These are phyloP conservation scores for Debaryomyces robertsiae DNA, from an alignment of 1,139 yeast species.

Conservation along the genomic window DNA sequence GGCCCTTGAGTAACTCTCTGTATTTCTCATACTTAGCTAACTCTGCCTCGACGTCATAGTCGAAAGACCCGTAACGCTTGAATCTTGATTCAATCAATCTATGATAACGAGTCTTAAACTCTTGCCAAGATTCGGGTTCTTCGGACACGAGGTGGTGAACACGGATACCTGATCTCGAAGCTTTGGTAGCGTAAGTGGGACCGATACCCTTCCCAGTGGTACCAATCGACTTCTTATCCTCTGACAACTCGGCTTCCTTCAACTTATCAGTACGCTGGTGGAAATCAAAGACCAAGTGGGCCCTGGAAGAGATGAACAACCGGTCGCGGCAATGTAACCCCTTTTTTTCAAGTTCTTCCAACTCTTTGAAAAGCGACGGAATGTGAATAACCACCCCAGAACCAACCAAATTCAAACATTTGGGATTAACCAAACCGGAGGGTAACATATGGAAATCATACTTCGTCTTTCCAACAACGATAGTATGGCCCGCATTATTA, in stretches of 20 bases:
- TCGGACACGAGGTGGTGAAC: constrained; percentile 93
- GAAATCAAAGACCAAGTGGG: constrained; percentile 95
- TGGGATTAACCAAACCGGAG: constrained; percentile 91
- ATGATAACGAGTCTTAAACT: constrained; percentile 76
- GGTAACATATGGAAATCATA: constrained; percentile 99
- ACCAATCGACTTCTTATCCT: constrained; percentile 89
- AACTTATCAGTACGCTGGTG: constrained; percentile 96
- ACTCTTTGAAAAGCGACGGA: constrained; percentile 89
- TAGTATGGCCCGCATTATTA: constrained; percentile 98
- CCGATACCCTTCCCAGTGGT: constrained; percentile 99
- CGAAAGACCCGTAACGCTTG: constrained; percentile 91
- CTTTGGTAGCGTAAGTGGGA: constrained; percentile 96
- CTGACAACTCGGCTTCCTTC: constrained; percentile 88
- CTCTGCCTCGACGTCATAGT: constrained; percentile 81
- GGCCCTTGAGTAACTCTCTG: constrained; percentile 78
- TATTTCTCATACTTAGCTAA: constrained; percentile 73
- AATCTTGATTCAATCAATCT: constrained; percentile 78
- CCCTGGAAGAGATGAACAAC: constrained; percentile 86
- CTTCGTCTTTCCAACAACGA: constrained; percentile 83
- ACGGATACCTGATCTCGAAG: constrained; percentile 94
- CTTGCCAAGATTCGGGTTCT: constrained; percentile 91
- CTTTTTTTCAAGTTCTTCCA: constrained; percentile 76
- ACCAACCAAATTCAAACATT: constrained; percentile 87
- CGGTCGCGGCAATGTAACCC: constrained; percentile 81
- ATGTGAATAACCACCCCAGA: constrained; percentile 96